phyloP scores from a whole-genome alignment of 352 stramenopile genomes.

The Globisporangium spiculum region DNA sequence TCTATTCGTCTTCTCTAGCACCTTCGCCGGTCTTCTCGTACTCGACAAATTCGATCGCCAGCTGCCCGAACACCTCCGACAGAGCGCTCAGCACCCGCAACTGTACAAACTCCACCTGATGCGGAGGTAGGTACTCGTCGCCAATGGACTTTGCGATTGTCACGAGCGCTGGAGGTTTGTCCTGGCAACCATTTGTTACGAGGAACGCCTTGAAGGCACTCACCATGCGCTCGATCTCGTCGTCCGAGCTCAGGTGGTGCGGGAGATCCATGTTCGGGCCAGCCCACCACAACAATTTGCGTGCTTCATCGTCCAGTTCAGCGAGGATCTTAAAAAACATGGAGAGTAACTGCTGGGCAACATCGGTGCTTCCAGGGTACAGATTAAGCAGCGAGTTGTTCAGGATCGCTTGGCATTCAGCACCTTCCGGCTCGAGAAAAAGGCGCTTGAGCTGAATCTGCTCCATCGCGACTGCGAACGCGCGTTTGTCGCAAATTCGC shows the following conservation, averaged over 20 bases:
- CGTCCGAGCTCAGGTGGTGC: conserved; percentile 51
- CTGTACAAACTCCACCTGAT: conserved; percentile 55
- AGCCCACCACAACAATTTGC: conserved; percentile 39
- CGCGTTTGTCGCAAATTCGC: conserved; percentile 25
- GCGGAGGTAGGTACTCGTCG: conserved; percentile 67
- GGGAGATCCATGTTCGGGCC: conserved; percentile 67
- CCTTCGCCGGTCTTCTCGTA: conserved; percentile 37
- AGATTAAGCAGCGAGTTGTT: conserved; percentile 19
- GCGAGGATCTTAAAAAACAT: conserved; percentile 27
- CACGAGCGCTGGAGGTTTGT: conserved; percentile 55
- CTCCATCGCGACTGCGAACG: conserved; percentile 37
- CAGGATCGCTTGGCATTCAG: conserved; percentile 8
- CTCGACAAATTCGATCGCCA: conserved; percentile 43
- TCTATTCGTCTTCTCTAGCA: conserved; percentile 11
- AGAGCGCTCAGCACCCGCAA: conserved; percentile 50
- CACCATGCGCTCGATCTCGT: conserved; percentile 52
- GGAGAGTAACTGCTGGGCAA: conserved; percentile 15
- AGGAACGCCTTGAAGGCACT: conserved; percentile 37
- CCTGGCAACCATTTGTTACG: conserved; percentile 13
- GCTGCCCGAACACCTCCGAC: conserved; percentile 25
- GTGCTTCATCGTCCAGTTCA: conserved; percentile 20
- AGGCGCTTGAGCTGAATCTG: conserved; percentile 24
- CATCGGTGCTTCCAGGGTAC: conserved; percentile 24
- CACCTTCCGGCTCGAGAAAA: conserved; percentile 3
- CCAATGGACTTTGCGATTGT: conserved; percentile 80